Base-by-base conservation (phyloP, 1,284 basidiomycete genomes). In the Exobasidium rhododendri region DNA sequence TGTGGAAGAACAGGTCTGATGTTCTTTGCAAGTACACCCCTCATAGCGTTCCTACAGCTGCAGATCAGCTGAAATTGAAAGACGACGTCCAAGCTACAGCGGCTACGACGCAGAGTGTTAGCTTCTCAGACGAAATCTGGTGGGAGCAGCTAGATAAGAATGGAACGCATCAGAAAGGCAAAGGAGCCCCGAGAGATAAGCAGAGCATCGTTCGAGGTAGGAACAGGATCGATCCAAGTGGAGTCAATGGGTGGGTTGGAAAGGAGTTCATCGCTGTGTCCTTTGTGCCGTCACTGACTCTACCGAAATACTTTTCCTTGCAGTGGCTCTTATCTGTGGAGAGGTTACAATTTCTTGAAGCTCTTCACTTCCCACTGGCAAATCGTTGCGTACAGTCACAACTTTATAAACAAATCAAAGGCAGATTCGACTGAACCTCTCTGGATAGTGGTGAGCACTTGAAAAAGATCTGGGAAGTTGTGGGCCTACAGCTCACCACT, bases 311-410 rank as follows among this genome's bases (percentile, higher is more conserved):
- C 17, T 40, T 17, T 40, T 10, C 17, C 17, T 40, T 7, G 17
- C 17, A 40, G 47, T 30, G 82, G 81, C 7, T 80, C 81, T 0
- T 84, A 81, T 69, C 81, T 83, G 47, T 85, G 84, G 84, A 78
- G 82, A 54, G 84, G 84, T 0, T 81, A 81, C 60, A 81, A 82
- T 56, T 80, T 71, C 66, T 75, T 85, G 4, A 79, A 77, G 63
- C 80, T 84, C 54, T 80, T 82, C 3, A 80, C 81, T 46, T 83
- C 82, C 2, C 80, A 82, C 30, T 85, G 84, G 84, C 83, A 84
- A 74, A 78, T 85, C 22, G 71, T 85, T 4, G 83, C 83, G 1
- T 80, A 78, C 57, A 81, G 78, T 20, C 66, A 75, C 59, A 54
- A 55, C 31, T 49, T 55, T 31, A 17, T 55, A 11, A 50, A 29